phyloP scores from a whole-genome alignment of 2,329 filamentous ascomycete species.

The Microdochium bolleyi region DNA sequence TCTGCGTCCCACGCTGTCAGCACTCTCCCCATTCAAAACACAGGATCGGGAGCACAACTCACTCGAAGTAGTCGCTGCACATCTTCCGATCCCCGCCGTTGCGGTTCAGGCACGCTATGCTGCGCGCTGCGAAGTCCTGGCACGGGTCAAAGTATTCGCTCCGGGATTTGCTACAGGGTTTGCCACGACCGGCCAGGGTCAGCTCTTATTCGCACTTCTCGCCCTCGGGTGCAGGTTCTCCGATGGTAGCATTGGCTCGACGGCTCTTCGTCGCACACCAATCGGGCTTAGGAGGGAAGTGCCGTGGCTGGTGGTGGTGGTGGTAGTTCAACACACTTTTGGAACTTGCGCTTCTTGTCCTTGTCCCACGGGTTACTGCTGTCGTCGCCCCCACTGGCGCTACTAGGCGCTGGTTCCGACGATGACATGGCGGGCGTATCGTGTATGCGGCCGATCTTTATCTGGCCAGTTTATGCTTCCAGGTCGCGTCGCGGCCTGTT shows the following conservation, averaged over 20 bases:
- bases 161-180: slow-evolving; percentile 60
- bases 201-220: background rate
- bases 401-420: slow-evolving; percentile 8
- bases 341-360: slow-evolving; percentile 55
- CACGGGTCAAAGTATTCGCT: slow-evolving; percentile 95
- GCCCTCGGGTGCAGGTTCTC: too few relatives aligned
- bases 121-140: slow-evolving; percentile 80
- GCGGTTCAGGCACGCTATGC: slow-evolving; percentile 79
- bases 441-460: too few relatives aligned
- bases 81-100: slow-evolving; percentile 83
- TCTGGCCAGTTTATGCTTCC: too few relatives aligned
- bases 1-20: slow-evolving; percentile 33
- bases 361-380: slow-evolving; percentile 42
- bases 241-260: too few relatives aligned
- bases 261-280: too few relatives aligned
- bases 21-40: slow-evolving; percentile 1
- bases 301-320: too few relatives aligned
- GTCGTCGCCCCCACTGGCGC: background rate
- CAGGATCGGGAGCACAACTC: too few relatives aligned
- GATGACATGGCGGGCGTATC: slow-evolving; percentile 13
- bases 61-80: slow-evolving; percentile 96
- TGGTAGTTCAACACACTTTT: slow-evolving; percentile 38
- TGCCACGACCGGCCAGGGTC: background rate
- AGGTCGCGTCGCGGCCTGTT: too few relatives aligned
- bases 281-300: too few relatives aligned